phyloP scores from a whole-genome alignment of 352 stramenopile genomes.

The Phytophthora uliginosa region DNA sequence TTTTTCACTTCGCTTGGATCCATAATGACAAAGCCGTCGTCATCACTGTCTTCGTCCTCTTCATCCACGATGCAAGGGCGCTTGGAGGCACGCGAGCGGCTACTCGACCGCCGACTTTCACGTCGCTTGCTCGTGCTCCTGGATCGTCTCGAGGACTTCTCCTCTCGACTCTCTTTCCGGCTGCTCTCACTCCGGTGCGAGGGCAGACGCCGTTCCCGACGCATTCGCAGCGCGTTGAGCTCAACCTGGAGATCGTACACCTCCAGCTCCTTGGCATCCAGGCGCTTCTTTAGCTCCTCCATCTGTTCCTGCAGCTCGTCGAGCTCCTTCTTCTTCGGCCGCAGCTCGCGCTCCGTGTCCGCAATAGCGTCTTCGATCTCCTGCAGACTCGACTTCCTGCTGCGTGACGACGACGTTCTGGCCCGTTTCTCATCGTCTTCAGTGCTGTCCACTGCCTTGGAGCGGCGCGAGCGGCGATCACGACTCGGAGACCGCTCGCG shows the following conservation, averaged over 20 bases:
- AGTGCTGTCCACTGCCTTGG: conserved; percentile 11
- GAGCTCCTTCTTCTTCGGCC: conserved; percentile 57
- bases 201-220: conserved; percentile 44
- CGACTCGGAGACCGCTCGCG: conserved; percentile 27
- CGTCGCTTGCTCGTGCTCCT: conserved; percentile 32
- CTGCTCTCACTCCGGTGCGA: conserved; percentile 24
- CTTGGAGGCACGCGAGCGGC: conserved; percentile 50
- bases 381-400: conserved; percentile 33
- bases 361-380: conserved; percentile 69
- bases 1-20: conserved; percentile 55
- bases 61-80: conserved; percentile 75
- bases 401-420: conserved; percentile 12
- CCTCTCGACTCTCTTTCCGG: neutral
- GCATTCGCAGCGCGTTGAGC: conserved; percentile 69
- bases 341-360: conserved; percentile 50
- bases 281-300: conserved; percentile 41
- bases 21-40: conserved; percentile 67
- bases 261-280: conserved; percentile 70
- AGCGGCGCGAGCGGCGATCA: conserved; percentile 17
- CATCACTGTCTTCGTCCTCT: conserved; percentile 65
- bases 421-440: conserved; percentile 28
- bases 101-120: conserved; percentile 45
- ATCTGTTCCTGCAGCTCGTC: conserved; percentile 49
- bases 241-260: conserved; percentile 75
- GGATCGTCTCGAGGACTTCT: conserved; percentile 19